Evolutionary conservation across 169 alveolate species (phyloP), one percentile per base, ranked within the genome.

Genomic region (Plasmodium relictum): DNA sequence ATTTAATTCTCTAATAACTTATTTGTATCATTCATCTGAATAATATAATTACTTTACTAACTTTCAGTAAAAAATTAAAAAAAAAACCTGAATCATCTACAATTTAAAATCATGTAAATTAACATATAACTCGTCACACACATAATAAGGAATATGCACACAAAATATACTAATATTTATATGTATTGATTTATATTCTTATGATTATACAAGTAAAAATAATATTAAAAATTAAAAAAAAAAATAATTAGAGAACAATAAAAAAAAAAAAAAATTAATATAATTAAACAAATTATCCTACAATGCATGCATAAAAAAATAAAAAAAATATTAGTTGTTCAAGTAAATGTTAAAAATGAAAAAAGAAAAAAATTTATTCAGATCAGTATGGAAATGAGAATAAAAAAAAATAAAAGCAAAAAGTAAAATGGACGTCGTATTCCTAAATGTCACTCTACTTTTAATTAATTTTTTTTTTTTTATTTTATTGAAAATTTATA

Each of bases 261-360:
- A 58, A 73, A 73, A 73, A 54, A 63, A 31, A 37, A 39, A 54
- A 54, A 65, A 3, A 10, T 31, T 24, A 31, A 61, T 24, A 61
- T n/a, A 7, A 20, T 31, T 58, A 58, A 58, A 58, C 18, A 58
- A 58, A 20, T 20, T 20, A 58, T 58, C 68, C 74, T 56, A 65
- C 69, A 76, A 76, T 37, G 63, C 89, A 76, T 76, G 89, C 89
- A 76, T 65, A 45, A 44, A 74, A 18, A 37, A 63, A 63, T 63
- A 78, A 41, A 58, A 78, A 78, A 39, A 1, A 50, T 70, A 14
- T 63, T 59, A 78, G 41, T 24, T 66, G 80, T 78, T 14, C 58
- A 69, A 62, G 18, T 63, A 48, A 78, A 69, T 52, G 20, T 3
- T 24, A 48, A 62, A 39, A 20, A 65, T 44, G 63, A 78, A 78